Base-by-base conservation (phyloP, 495 filamentous ascomycete species). In the Podospora conica region DNA sequence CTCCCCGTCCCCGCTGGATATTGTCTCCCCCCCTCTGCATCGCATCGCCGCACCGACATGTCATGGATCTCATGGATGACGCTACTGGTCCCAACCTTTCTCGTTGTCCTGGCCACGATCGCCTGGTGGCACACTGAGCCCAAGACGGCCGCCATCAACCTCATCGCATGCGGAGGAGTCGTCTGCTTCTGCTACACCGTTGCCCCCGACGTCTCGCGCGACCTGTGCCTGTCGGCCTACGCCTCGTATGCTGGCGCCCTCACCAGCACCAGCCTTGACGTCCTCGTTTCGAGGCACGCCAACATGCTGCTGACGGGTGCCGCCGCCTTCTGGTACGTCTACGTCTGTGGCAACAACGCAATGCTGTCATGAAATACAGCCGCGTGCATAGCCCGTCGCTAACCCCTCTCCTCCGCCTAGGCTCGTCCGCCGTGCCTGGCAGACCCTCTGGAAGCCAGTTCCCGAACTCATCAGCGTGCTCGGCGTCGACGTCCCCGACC, bases 401-500 rank as follows among this genome's bases (percentile, higher is more conserved):
- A 31, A 74, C 58, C 28, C 28, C 25, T 62, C 33, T 40, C 63
- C 27, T 66, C 22, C 54, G 9, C 61, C 28, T 64, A 94, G 92
- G 92, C 85, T 96, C 61, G 80, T 90, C 11, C 88, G 88, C 70
- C 89, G 93, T 64, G 88, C 90, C 60, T 93, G 90, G 78, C 88
- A 91, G 71, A 92, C 96, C 24, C 84, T 96, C 40, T 87, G 91
- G 74, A 96, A 92, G 60, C 91, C 95, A 9, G 92, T 97, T 33
- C 90, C 94, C 58, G 88, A 96, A 54, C 85, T 98, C 40, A 91
- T 97, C 65, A 88, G 88, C 69, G 88, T 97, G 40, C 85, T 98
- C 22, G 95, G 95, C 31, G 87, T 97, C 68, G 96, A 98, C 69
- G 91, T 97, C 22, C 95, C 95, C 61, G 87, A 91, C 59, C 86